phyloP scores from a whole-genome alignment of 2,329 filamentous ascomycete species.

The Coniella lustricola region DNA sequence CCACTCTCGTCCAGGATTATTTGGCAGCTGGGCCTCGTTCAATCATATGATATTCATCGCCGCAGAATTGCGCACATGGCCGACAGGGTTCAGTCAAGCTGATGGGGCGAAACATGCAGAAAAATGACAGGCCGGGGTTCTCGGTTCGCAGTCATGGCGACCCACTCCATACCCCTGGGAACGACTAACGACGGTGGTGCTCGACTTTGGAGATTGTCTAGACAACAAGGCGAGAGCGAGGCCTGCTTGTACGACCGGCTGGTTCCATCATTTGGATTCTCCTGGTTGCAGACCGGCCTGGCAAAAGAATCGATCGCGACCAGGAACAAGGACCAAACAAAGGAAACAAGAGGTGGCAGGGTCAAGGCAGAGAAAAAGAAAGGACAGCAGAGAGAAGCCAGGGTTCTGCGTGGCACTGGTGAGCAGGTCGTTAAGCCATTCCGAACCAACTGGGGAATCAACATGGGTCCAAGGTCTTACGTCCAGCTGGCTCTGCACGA shows the following conservation, averaged over 20 bases:
- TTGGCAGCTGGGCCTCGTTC: not conserved
- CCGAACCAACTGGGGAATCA: not conserved
- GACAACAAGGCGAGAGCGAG: not conserved
- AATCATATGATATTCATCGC: slow-evolving; percentile 9
- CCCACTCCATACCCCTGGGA: not conserved
- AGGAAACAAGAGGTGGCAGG: not conserved
- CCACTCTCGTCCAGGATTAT: not conserved
- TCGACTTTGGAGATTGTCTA: not conserved
- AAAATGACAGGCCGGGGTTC: slow-evolving; percentile 17
- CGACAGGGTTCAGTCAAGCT: slow-evolving; percentile 12
- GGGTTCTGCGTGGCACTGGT: too few species aligned
- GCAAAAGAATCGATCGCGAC: too few species aligned
- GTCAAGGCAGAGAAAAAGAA: too few species aligned
- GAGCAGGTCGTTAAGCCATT: too few species aligned
- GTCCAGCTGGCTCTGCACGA: slow-evolving; percentile 2
- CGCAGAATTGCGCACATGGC: slow-evolving; percentile 17
- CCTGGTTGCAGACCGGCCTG: not conserved
- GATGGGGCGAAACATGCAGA: slow-evolving; percentile 15
- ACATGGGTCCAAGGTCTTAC: slow-evolving; percentile 1
- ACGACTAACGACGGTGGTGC: not conserved
- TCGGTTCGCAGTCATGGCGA: slow-evolving; percentile 3
- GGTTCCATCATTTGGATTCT: not conserved
- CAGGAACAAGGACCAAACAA: not conserved
- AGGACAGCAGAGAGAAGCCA: too few species aligned
- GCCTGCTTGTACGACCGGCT: slow-evolving; percentile 1